A percentile compares a stretch with the other conserved stretches of the same genome.
These are phyloP conservation scores for Penicillium sp. DNA, from an alignment of 2,329 filamentous ascomycete genomes.

Conservation along the genomic window DNA sequence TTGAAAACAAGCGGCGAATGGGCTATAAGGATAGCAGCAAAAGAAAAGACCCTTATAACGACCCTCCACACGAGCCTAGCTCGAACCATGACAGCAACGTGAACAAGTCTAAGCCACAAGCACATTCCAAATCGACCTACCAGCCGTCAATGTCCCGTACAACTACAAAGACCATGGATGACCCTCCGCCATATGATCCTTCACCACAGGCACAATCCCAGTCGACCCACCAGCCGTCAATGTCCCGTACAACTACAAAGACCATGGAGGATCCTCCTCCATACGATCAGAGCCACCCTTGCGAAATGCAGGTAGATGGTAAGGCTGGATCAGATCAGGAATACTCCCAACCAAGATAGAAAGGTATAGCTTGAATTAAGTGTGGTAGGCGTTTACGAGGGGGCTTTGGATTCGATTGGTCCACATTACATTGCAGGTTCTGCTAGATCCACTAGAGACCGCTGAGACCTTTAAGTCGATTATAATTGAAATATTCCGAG, in stretches of 20 bases:
- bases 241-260: background rate
- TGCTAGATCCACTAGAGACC: no score
- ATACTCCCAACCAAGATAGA: background rate
- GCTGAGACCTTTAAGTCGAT: no score
- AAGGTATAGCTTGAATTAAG: background rate
- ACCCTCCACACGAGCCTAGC: background rate
- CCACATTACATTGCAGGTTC: background rate
- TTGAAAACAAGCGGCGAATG: background rate
- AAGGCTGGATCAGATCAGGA: background rate
- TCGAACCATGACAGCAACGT: background rate
- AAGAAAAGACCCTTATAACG: background rate
- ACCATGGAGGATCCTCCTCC: background rate
- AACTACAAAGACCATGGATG: background rate
- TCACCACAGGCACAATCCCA: background rate
- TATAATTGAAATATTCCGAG: no score
- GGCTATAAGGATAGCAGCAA: background rate
- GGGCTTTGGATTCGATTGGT: background rate
- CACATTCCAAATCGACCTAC: background rate
- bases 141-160: background rate
- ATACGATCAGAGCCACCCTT: background rate
- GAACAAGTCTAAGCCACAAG: background rate
- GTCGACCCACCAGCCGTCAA: background rate
- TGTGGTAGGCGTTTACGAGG: background rate
- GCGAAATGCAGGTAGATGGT: background rate
- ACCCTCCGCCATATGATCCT: background rate